phyloP scores from a whole-genome alignment of 441 rosid species.

The Flueggea neowawraea region DNA sequence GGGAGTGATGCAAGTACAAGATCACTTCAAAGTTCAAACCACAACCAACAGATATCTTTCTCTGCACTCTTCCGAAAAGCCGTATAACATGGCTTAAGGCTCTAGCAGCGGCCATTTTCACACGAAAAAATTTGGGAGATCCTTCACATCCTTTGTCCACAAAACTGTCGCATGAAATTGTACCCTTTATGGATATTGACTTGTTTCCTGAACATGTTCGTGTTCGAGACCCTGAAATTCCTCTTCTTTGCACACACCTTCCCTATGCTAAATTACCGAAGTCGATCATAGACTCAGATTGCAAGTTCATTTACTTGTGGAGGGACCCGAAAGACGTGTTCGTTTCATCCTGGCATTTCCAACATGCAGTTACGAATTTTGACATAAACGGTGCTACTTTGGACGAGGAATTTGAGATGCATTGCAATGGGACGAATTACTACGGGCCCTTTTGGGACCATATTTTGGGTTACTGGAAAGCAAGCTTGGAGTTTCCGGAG shows the following conservation, averaged over 20 bases:
- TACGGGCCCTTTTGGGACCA: slow-evolving; percentile 26
- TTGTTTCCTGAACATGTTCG: too few species aligned
- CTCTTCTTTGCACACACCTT: slow-evolving; percentile 23
- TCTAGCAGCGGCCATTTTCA: slow-evolving; percentile 17
- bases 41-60: slow-evolving; percentile 24
- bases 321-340: slow-evolving; percentile 45
- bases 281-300: slow-evolving; percentile 10
- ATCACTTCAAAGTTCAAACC: slow-evolving; percentile 19
- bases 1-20: too few species aligned
- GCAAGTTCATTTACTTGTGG: slow-evolving; percentile 36
- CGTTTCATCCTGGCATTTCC: slow-evolving; percentile 30
- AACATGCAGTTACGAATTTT: neutral
- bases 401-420: slow-evolving; percentile 10
- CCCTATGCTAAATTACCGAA: slow-evolving; percentile 24
- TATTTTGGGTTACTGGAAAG: slow-evolving; percentile 16
- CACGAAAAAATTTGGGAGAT: neutral
- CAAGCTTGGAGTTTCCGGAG: slow-evolving; percentile 5
- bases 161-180: slow-evolving; percentile 1
- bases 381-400: slow-evolving; percentile 7
- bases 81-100: slow-evolving; percentile 46
- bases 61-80: slow-evolving; percentile 27
- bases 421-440: slow-evolving; percentile 1
- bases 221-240: neutral
- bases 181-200: neutral
- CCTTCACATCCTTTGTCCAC: slow-evolving; percentile 1